Evolutionary conservation across 306 rosid genomes (phyloP), one percentile per base, ranked within the genome.

Genomic region (Dicorynia guianensis): DNA sequence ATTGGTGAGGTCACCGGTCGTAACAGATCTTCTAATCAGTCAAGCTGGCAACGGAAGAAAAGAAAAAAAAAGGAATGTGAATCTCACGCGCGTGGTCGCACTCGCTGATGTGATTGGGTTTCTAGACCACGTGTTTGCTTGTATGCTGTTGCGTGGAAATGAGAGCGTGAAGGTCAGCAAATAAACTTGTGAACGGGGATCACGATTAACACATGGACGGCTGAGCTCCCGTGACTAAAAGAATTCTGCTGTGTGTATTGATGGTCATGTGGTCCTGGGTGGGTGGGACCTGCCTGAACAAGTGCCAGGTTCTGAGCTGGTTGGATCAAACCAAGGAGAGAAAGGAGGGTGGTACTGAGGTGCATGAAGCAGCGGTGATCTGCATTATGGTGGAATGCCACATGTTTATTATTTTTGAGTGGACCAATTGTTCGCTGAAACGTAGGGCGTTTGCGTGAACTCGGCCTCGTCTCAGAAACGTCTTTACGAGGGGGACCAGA

Each of bases 1-100:
- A 62, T 11, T 42, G 30, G 7, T 38, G 10, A 68, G 48, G 72
- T 59, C 30, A 25, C 2, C 2, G 64, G 43, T 18, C 74, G 77
- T 65, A 48, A 55, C 36, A 61, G 76, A 40, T 76, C 54, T 65
- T n/a, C 11, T 34, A 63, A 71, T 76, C 80, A 75, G 25, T 40
- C 19, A 33, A 60, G 57, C 63, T 39, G 79, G 73, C 36, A 18
- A 39, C 46, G 57, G 4, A 5, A 11, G 34, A 14, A 3, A 25
- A 12, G 63, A 10, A 25, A 25, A 25, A 25, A 25, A 25, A 2
- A 25, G 30, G 30, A 25, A 39, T 40, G 55, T 30, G 25, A 67
- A 62, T 67, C 43, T 17, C 6, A 4, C 0, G 33, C n/a, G n/a
- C n/a, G n/a, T n/a, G n/a, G n/a, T n/a, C 0, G 0, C 44, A 74